Conservation (phyloP, 2,329 filamentous ascomycete species). For the Penicillium sp. region DNA sequence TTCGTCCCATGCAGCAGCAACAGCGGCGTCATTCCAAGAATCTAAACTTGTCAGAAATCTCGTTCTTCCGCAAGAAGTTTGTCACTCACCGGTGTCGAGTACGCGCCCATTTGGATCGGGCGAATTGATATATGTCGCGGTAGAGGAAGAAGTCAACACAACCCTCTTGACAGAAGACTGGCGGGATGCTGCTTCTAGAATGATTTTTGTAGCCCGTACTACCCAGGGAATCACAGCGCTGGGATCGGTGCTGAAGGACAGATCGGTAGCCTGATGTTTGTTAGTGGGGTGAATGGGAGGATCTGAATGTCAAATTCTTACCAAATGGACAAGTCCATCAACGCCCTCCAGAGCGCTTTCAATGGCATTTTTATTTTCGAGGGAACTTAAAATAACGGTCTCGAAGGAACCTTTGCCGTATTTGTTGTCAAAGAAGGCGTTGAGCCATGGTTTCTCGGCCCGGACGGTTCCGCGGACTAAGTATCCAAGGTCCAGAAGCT, state of each 20-base stretch:
- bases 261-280: conserved; percentile 15
- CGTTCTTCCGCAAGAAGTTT: no score
- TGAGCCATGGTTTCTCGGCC: conserved; percentile 39
- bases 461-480: conserved; percentile 54
- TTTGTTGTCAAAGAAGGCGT: conserved; percentile 36
- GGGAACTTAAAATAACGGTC: conserved; percentile 43
- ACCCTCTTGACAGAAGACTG: conserved; percentile 8
- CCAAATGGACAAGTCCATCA: conserved; percentile 26
- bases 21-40: conserved; percentile 22
- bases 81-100: conserved; percentile 11
- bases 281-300: neutral
- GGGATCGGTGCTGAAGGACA: conserved; percentile 44
- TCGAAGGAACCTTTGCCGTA: conserved; percentile 40
- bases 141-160: conserved; percentile 14
- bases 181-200: conserved; percentile 38
- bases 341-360: conserved; percentile 47
- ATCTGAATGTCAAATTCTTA: conserved; percentile 5
- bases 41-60: conserved; percentile 14
- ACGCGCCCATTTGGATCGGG: conserved; percentile 12
- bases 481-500: conserved; percentile 48
- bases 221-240: conserved; percentile 49
- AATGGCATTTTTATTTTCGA: conserved; percentile 44
- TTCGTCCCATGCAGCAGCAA: conserved; percentile 41
- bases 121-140: neutral
- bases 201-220: conserved; percentile 40